Conservation (phyloP, 140 eudicot genomes). For the Flaveria floridana region DNA sequence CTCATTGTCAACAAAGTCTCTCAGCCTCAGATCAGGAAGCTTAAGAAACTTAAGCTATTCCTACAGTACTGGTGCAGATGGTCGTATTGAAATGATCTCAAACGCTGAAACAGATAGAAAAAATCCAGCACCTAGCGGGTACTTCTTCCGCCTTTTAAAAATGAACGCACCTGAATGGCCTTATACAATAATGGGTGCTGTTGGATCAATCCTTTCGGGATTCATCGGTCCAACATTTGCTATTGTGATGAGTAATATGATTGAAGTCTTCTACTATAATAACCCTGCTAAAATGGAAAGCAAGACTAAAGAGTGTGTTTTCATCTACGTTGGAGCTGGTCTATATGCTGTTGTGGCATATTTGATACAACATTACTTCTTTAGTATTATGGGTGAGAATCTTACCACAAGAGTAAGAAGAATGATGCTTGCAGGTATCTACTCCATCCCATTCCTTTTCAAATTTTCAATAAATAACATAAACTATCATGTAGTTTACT, state of each 20-base stretch:
- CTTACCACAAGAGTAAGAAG: conserved; percentile 94
- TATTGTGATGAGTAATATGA: conserved; percentile 98
- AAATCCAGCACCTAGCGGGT: conserved; percentile 80
- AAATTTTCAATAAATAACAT: background rate
- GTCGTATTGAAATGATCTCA: conserved; percentile 93
- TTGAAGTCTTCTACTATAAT: conserved; percentile 82
- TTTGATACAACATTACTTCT: conserved; percentile 93
- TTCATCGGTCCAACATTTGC: conserved; percentile 99
- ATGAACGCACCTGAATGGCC: conserved; percentile 98
- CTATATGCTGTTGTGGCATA: conserved; percentile 92
- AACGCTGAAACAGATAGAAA: conserved; percentile 85
- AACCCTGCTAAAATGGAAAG: conserved; percentile 83
- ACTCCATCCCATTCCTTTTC: background rate
- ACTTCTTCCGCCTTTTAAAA: conserved; percentile 75
- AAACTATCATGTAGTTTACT: background rate
- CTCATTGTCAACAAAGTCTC: conserved; percentile 83
- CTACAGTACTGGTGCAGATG: conserved; percentile 96
- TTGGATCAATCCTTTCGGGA: conserved; percentile 89
- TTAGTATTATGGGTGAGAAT: conserved; percentile 97
- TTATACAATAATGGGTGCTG: conserved; percentile 92
- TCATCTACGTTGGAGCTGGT: conserved; percentile 93
- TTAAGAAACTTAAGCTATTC: conserved; percentile 83
- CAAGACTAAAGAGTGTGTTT: conserved; percentile 88
- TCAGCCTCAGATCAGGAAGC: conserved; percentile 95
- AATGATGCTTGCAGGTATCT: conserved; percentile 90